These are phyloP conservation scores for Geotrichum candidum DNA, from an alignment of 1,139 yeast genomes.

Conservation along the genomic window DNA sequence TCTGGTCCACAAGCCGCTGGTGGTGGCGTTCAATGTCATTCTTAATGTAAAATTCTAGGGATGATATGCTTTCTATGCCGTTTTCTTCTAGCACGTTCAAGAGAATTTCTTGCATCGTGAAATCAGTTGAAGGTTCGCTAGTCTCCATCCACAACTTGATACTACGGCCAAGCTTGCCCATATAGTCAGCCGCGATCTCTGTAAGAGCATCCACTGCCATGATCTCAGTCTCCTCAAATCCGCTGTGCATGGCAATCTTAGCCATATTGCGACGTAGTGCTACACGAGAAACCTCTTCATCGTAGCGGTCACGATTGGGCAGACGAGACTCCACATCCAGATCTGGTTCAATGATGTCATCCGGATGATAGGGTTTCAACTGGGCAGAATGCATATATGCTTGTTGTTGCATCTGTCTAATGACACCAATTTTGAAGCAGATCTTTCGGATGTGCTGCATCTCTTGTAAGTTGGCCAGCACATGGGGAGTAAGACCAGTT, in stretches of 20 bases:
- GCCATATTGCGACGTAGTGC: constrained; percentile 66
- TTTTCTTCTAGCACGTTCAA: constrained; percentile 67
- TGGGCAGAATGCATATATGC: constrained; percentile 70
- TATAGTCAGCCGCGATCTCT: constrained; percentile 74
- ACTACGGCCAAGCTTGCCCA: constrained; percentile 68
- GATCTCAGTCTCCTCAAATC: constrained; percentile 80
- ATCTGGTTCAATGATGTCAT: constrained; percentile 57
- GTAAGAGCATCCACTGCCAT: constrained; percentile 74
- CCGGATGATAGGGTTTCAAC: constrained; percentile 63
- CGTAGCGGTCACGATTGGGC: constrained; percentile 56
- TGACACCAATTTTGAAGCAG: constrained; percentile 82
- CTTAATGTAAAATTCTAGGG: constrained; percentile 64
- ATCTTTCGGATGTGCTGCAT: constrained; percentile 85
- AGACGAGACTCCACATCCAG: constrained; percentile 74
- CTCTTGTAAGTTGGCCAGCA: constrained; percentile 61
- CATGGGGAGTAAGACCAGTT: constrained; percentile 44
- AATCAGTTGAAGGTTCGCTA: constrained; percentile 34
- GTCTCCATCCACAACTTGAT: constrained; percentile 50
- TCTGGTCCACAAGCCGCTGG: constrained; percentile 61
- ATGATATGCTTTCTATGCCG: constrained; percentile 78
- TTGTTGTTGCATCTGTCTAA: constrained; percentile 87
- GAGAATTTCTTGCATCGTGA: constrained; percentile 46
- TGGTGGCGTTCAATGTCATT: constrained; percentile 70
- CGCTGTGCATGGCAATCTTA: constrained; percentile 85
- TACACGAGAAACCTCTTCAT: constrained; percentile 54